Evolutionary conservation across 225 moss, liverwort and hornwort genomes (phyloP).

Genomic region (Straminergon stramineum): DNA sequence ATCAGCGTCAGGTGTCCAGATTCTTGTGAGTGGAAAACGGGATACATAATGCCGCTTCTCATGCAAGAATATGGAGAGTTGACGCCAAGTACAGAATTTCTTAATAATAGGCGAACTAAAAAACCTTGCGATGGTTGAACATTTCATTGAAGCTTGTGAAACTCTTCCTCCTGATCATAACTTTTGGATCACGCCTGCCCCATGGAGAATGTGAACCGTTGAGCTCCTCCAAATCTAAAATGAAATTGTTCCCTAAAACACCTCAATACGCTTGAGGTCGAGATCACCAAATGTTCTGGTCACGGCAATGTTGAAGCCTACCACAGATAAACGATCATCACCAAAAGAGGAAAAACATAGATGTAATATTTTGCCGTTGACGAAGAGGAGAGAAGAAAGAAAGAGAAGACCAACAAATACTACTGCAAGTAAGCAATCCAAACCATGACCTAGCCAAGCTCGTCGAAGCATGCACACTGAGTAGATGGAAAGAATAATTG

Average conservation of each 20-base stretch:
- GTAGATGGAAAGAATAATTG: neutral
- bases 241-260: neutral
- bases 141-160: neutral
- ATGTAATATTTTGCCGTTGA: neutral
- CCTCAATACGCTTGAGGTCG: neutral
- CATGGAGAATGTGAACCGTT: conserved; percentile 23
- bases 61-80: neutral
- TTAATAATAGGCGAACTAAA: neutral
- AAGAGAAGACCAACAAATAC: neutral
- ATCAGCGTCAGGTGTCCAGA: neutral
- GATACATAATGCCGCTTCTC: neutral
- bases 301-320: neutral
- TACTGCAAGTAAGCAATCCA: neutral
- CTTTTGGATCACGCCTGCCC: conserved; percentile 16
- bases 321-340: neutral
- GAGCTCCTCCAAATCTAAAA: conserved; percentile 28
- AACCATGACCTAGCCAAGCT: neutral
- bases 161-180: neutral
- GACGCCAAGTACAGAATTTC: neutral
- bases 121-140: neutral
- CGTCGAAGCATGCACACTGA: neutral
- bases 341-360: neutral
- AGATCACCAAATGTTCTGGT: neutral
- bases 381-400: neutral
- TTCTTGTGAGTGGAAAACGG: neutral